A percentile compares a stretch with the other conserved stretches of the same genome.
Evolutionary conservation across 148 eudicot genomes (phyloP).

Genomic region (Linanthus parryae): DNA sequence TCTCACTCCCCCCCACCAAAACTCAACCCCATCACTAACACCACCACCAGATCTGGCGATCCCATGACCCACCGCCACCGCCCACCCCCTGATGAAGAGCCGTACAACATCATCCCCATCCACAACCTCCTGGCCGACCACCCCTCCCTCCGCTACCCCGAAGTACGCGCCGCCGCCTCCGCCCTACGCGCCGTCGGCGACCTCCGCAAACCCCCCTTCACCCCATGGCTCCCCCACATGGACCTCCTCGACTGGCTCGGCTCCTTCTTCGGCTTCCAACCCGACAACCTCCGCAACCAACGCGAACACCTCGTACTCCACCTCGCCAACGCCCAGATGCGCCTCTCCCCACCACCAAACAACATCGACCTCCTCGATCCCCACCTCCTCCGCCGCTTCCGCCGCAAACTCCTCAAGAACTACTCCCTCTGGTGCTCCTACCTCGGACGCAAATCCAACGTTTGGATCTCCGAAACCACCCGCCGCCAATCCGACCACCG

Average conservation of each 20-base stretch:
- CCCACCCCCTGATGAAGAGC: constrained; percentile 6
- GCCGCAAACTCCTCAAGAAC: constrained; percentile 49
- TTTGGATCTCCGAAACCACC: constrained; percentile 51
- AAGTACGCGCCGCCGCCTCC: constrained; percentile 86
- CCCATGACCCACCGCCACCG: constrained; percentile 21
- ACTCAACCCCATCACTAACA: background rate
- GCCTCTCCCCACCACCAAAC: constrained; percentile 63
- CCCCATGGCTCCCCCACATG: constrained; percentile 38
- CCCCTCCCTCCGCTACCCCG: constrained; percentile 88
- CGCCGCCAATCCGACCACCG: constrained; percentile 42
- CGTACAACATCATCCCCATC: constrained; percentile 83
- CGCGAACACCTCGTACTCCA: constrained; percentile 86
- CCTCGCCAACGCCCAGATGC: constrained; percentile 84
- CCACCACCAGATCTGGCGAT: background rate
- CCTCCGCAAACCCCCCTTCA: constrained; percentile 72
- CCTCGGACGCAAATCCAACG: constrained; percentile 52
- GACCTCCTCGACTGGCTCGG: constrained; percentile 96
- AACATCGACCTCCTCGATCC: constrained; percentile 61
- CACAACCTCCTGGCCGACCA: constrained; percentile 90
- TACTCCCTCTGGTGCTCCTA: constrained; percentile 79
- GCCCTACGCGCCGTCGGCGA: constrained; percentile 68
- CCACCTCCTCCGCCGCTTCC: constrained; percentile 59
- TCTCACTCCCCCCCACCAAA: no score
- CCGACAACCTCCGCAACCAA: constrained; percentile 68
- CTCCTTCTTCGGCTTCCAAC: constrained; percentile 79